Percentiles rank a stretch among this genome's conserved stretches.
Conservation (phyloP, 495 filamentous ascomycete species). For the Hypoxylon cercidicola region DNA sequence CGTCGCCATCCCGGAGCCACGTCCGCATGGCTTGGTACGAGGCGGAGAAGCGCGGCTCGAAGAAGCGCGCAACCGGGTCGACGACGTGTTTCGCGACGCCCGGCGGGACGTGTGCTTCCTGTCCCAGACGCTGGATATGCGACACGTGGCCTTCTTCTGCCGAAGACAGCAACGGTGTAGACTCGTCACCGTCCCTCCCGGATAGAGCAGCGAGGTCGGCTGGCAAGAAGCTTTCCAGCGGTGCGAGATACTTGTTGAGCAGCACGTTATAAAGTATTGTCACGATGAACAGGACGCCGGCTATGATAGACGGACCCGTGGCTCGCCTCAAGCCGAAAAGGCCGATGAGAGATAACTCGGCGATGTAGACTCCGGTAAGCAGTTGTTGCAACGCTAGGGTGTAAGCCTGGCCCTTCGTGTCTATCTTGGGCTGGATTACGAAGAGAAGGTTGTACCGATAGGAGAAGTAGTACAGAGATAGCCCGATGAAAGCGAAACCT, state of each 20-base stretch:
- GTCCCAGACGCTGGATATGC: conserved; percentile 19
- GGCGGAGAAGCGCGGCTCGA: conserved; percentile 38
- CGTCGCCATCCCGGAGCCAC: conserved; percentile 46
- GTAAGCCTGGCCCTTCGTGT: conserved; percentile 86
- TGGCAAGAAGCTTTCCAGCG: conserved; percentile 38
- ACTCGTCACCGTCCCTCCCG: conserved; percentile 66
- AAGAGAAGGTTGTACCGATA: conserved; percentile 91
- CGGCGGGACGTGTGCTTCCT: conserved; percentile 30
- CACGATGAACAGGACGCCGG: conserved; percentile 77
- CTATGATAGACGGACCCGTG: conserved; percentile 76
- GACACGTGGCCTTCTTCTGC: conserved; percentile 44
- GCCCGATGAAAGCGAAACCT: conserved; percentile 79
- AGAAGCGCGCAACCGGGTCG: conserved; percentile 38
- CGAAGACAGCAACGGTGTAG: conserved; percentile 50
- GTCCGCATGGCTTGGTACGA: conserved; percentile 40
- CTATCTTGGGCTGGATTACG: conserved; percentile 77
- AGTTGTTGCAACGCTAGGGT: conserved; percentile 83
- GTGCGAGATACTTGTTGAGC: conserved; percentile 40
- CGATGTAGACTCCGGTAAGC: conserved; percentile 82
- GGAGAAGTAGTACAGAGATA: conserved; percentile 82
- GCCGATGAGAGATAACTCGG: conserved; percentile 81
- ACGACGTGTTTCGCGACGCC: conserved; percentile 38
- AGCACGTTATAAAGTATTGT: conserved; percentile 78
- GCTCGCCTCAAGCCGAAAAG: conserved; percentile 77
- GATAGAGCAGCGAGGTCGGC: conserved; percentile 58